These are phyloP conservation scores for Sporormia fimetaria DNA, from an alignment of 495 filamentous ascomycete species.

Conservation along the genomic window DNA sequence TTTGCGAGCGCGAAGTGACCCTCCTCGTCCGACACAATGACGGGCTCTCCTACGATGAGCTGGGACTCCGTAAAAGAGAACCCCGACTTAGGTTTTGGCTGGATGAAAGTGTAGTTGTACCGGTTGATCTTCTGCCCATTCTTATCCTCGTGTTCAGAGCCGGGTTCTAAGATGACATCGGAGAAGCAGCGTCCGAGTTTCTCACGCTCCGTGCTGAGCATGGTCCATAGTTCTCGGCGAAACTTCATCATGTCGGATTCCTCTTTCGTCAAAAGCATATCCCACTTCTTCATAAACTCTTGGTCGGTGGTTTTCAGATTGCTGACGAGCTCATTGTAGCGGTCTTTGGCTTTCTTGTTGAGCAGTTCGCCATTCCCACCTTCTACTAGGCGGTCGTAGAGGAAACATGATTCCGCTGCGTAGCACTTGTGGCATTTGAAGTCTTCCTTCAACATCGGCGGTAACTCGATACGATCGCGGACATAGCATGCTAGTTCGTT, in stretches of 20 bases:
- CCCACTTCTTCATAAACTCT: conserved; percentile 89
- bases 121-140: conserved; percentile 75
- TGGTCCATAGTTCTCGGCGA: conserved; percentile 85
- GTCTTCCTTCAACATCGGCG: conserved; percentile 70
- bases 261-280: conserved; percentile 83
- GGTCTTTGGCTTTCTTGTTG: conserved; percentile 56
- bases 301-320: conserved; percentile 62
- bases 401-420: conserved; percentile 75
- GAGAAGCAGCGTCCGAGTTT: conserved; percentile 69
- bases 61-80: conserved; percentile 89
- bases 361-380: conserved; percentile 60
- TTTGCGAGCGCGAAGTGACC: conserved; percentile 91
- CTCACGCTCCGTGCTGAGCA: conserved; percentile 81
- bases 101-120: conserved; percentile 72
- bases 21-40: conserved; percentile 91
- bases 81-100: conserved; percentile 42
- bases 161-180: conserved; percentile 65
- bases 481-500: conserved; percentile 79
- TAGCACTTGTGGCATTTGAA: conserved; percentile 75
- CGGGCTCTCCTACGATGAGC: conserved; percentile 76
- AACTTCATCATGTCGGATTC: conserved; percentile 77
- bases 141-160: conserved; percentile 54
- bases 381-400: conserved; percentile 88
- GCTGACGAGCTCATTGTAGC: conserved; percentile 62
- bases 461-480: conserved; percentile 66